Percentiles rank a stretch among this genome's conserved stretches.
phyloP scores from a whole-genome alignment of 768 basidiomycete species.

The Naganishia onofrii region DNA sequence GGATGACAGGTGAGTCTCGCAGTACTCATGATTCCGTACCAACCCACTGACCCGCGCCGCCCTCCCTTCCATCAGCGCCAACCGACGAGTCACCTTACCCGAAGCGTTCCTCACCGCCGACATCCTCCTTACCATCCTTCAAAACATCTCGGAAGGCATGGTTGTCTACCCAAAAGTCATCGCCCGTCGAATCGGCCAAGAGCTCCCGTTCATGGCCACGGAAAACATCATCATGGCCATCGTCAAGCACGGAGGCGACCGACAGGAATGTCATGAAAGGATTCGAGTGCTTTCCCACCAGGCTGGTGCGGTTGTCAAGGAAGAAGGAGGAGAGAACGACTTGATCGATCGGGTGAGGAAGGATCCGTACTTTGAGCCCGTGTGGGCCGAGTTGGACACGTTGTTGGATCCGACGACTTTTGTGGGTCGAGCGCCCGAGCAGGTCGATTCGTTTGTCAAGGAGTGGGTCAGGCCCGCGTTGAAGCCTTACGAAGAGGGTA shows the following conservation, averaged over 20 bases:
- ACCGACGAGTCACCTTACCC: slow-evolving; percentile 90
- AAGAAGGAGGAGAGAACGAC: slow-evolving; percentile 91
- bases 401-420: slow-evolving; percentile 84
- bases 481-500: slow-evolving; percentile 51
- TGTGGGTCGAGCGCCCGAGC: slow-evolving; percentile 89
- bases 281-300: slow-evolving; percentile 92
- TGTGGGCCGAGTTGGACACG: slow-evolving; percentile 71
- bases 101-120: slow-evolving; percentile 97
- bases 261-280: slow-evolving; percentile 95
- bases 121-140: slow-evolving; percentile 89
- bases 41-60: neutral
- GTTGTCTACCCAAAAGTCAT: slow-evolving; percentile 99
- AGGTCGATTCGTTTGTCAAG: slow-evolving; percentile 81
- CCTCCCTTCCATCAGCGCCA: slow-evolving; percentile 64
- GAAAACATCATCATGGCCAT: slow-evolving; percentile 99
- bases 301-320: slow-evolving; percentile 89
- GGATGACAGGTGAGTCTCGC: slow-evolving; percentile 78
- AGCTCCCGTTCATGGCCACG: slow-evolving; percentile 99
- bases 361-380: slow-evolving; percentile 85
- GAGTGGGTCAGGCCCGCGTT: slow-evolving; percentile 87
- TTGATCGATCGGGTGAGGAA: slow-evolving; percentile 78
- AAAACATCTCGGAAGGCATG: slow-evolving; percentile 96
- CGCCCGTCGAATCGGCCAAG: slow-evolving; percentile 82
- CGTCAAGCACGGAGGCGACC: slow-evolving; percentile 85
- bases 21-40: neutral